Percentiles rank a stretch among this genome's conserved stretches.
These are phyloP conservation scores for Macrolepiota dolichaula DNA, from an alignment of 768 basidiomycete genomes.

Conservation along the genomic window DNA sequence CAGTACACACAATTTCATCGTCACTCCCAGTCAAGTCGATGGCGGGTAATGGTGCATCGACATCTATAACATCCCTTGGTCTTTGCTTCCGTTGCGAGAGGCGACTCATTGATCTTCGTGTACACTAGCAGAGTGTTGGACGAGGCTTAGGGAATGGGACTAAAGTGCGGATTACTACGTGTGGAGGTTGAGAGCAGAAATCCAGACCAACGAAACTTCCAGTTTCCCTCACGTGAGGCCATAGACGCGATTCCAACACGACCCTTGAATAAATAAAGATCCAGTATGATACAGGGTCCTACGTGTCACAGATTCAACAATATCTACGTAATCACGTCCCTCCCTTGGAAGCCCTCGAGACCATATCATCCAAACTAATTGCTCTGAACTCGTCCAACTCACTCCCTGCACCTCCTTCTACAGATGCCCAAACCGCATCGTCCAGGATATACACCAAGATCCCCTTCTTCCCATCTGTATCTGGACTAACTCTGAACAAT, in stretches of 20 bases:
- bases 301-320: background rate
- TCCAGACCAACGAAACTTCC: background rate
- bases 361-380: constrained; percentile 87
- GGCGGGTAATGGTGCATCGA: background rate
- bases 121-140: background rate
- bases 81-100: background rate
- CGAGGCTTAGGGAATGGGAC: background rate
- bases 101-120: background rate
- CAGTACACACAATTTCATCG: background rate
- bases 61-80: background rate
- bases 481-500: constrained; percentile 76
- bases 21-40: background rate
- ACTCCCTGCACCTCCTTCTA: constrained; percentile 37
- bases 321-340: background rate
- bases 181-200: background rate
- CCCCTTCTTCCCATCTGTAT: constrained; percentile 82
- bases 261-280: too few species aligned
- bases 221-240: background rate
- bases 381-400: constrained; percentile 68
- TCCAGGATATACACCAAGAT: constrained; percentile 87
- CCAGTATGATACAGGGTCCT: background rate
- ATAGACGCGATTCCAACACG: too few species aligned
- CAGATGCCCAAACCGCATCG: constrained; percentile 89
- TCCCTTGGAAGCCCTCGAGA: constrained; percentile 44
- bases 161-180: background rate